Evolutionary conservation across 148 eudicot species (phyloP).

Genomic region (Nepenthes mirabilis): DNA sequence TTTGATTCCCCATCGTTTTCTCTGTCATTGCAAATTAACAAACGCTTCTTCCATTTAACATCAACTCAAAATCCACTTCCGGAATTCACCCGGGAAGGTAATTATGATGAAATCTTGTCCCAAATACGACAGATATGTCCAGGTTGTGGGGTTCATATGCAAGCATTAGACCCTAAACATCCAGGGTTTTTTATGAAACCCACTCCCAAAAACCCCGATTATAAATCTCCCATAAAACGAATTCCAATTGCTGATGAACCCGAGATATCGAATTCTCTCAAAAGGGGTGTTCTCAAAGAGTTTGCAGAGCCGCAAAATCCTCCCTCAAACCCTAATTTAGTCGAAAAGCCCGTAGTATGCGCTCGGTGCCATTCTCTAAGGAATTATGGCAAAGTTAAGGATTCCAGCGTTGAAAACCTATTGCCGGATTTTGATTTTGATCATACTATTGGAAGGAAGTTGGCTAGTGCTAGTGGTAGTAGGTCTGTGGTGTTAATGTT

Average conservation of each 20-base stretch:
- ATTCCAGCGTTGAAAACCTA: constrained; percentile 56
- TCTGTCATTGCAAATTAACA: constrained; percentile 5
- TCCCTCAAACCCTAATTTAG: constrained; percentile 15
- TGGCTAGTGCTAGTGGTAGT: constrained; percentile 43
- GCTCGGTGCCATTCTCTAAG: constrained; percentile 80
- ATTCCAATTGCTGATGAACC: constrained; percentile 40
- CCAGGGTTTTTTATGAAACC: constrained; percentile 69
- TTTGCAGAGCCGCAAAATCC: constrained; percentile 18
- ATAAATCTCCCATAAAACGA: constrained; percentile 30
- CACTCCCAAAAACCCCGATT: constrained; percentile 27
- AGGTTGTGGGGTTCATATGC: constrained; percentile 96
- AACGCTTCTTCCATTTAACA: constrained; percentile 26
- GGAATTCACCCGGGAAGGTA: constrained; percentile 64
- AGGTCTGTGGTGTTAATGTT: constrained; percentile 78
- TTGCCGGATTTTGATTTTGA: constrained; percentile 94
- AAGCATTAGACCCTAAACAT: constrained; percentile 37
- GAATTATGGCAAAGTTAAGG: constrained; percentile 64
- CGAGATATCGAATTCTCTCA: constrained; percentile 41
- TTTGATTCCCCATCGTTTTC: constrained; percentile 9
- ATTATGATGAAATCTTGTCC: constrained; percentile 50
- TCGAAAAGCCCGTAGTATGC: constrained; percentile 52
- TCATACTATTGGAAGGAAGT: constrained; percentile 78
- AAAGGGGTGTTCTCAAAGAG: constrained; percentile 47
- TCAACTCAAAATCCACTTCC: constrained; percentile 12
- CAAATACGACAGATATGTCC: constrained; percentile 41